Percentiles rank a stretch among this genome's conserved stretches.
Conservation (phyloP, 2,329 filamentous ascomycete genomes). For the Diplodia mutila region DNA sequence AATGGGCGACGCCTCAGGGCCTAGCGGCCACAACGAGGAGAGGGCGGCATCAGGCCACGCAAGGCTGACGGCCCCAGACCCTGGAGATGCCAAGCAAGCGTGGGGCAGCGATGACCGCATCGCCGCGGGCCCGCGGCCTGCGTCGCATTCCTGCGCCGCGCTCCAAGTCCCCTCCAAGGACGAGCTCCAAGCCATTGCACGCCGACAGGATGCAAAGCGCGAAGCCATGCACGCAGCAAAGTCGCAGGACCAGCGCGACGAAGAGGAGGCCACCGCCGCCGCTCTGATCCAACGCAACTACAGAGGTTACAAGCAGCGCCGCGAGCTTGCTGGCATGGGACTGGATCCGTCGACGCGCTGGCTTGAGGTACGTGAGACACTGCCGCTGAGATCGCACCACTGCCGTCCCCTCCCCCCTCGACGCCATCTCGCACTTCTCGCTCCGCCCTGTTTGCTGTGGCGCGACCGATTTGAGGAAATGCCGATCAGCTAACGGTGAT, state of each 20-base stretch:
- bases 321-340: conserved; percentile 70
- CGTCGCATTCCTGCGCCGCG: conserved; percentile 3
- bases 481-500: conserved; percentile 29
- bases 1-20: background rate
- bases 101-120: conserved; percentile 5
- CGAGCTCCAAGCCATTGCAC: conserved; percentile 18
- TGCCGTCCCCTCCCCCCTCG: background rate
- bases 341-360: conserved; percentile 73
- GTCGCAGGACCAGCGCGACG: background rate
- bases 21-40: background rate
- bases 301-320: conserved; percentile 72
- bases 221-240: conserved; percentile 6
- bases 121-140: background rate
- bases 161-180: conserved; percentile 21
- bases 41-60: background rate
- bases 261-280: conserved; percentile 33
- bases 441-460: background rate
- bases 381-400: conserved; percentile 21
- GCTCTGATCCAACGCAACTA: conserved; percentile 64
- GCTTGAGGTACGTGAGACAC: conserved; percentile 62
- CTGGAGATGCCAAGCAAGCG: conserved; percentile 11
- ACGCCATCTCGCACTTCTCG: conserved; percentile 27
- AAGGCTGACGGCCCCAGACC: conserved; percentile 12
- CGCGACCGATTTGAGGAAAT: background rate
- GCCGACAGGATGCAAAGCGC: conserved; percentile 23